A percentile compares a stretch with the other conserved stretches of the same genome.
Evolutionary conservation across 306 rosid species (phyloP).

Genomic region (Castanospermum australe): DNA sequence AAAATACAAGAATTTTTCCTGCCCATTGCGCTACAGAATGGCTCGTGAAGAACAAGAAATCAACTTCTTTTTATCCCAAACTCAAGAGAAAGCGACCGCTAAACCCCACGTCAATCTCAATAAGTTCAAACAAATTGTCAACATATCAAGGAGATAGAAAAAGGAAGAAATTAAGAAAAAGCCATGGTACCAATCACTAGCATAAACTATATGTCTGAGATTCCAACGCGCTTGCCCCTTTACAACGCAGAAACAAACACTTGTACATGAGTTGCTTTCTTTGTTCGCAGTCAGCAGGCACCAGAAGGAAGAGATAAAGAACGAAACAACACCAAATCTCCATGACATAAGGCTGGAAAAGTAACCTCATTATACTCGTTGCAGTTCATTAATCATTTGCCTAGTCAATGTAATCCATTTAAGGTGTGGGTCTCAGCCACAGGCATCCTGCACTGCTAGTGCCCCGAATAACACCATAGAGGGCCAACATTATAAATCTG

Average conservation of each 20-base stretch:
- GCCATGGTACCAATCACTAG: background rate
- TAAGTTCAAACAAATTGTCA: constrained; percentile 23
- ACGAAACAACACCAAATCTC: constrained; percentile 2
- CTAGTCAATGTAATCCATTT: constrained; percentile 20
- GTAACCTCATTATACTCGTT: constrained; percentile 16
- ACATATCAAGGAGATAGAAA: constrained; percentile 23
- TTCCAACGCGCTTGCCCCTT: constrained; percentile 24
- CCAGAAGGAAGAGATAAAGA: background rate
- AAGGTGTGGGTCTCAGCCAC: constrained; percentile 24
- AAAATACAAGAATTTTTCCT: too few relatives aligned
- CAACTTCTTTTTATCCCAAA: background rate
- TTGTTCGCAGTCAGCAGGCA: constrained; percentile 27
- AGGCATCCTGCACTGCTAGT: background rate
- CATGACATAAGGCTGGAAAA: constrained; percentile 28
- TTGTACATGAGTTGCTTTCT: constrained; percentile 1
- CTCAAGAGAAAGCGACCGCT: constrained; percentile 14
- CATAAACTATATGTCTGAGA: constrained; percentile 11
- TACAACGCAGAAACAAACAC: background rate
- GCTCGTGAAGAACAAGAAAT: constrained; percentile 25
- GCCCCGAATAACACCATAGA: background rate
- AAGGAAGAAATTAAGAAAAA: constrained; percentile 2
- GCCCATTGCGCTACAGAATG: background rate
- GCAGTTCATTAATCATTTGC: constrained; percentile 28
- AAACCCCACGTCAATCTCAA: constrained; percentile 27
- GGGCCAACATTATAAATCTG: background rate